Conservation (phyloP, 2,329 filamentous ascomycete species). For the Trichophyton verrucosum region DNA sequence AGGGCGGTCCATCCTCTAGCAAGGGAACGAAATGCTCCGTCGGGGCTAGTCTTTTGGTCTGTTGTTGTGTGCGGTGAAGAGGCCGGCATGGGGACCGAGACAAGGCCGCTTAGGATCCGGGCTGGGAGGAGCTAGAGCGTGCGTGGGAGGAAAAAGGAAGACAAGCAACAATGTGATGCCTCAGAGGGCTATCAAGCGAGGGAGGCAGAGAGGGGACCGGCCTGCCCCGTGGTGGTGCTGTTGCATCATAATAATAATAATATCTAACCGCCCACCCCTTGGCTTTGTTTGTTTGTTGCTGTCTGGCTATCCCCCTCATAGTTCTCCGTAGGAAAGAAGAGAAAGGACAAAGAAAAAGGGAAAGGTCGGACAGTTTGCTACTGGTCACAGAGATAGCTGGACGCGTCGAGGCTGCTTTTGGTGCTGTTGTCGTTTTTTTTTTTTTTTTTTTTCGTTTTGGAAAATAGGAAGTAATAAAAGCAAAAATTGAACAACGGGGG, state of each 20-base stretch:
- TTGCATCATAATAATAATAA: background rate
- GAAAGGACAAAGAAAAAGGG: background rate
- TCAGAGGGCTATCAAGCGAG: background rate
- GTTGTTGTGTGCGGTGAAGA: background rate
- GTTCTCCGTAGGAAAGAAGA: background rate
- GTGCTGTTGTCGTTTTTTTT: no score
- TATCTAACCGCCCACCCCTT: background rate
- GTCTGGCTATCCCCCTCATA: background rate
- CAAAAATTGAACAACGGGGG: background rate
- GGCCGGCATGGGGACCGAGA: background rate
- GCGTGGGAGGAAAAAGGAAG: background rate
- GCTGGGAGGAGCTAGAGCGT: background rate
- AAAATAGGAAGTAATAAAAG: background rate
- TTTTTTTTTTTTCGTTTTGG: no score
- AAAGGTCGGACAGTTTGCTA: background rate
- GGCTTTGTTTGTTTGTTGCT: constrained; percentile 3
- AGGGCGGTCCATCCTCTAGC: background rate
- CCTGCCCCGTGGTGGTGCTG: background rate
- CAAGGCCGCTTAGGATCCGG: background rate
- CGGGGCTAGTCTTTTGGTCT: background rate
- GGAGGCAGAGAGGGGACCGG: background rate
- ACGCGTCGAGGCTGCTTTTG: no score
- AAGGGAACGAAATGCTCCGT: background rate
- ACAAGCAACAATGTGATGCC: background rate
- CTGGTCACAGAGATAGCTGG: no score